phyloP scores from a whole-genome alignment of 306 rosid genomes.

The Rubus idaeus region DNA sequence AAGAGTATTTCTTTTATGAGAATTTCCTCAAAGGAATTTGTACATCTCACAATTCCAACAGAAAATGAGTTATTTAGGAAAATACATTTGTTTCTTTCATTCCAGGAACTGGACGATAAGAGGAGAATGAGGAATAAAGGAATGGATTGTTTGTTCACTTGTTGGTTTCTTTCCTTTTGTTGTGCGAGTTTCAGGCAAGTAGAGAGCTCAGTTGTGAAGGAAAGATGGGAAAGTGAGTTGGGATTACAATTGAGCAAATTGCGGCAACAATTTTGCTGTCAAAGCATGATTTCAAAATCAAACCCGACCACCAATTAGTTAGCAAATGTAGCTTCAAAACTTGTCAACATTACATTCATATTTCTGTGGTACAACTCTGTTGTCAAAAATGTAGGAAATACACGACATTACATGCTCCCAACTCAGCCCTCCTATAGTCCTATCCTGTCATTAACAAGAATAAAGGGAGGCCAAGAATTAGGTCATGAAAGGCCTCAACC shows the following conservation, averaged over 20 bases:
- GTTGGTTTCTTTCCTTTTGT: background rate
- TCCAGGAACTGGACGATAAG: too few species aligned
- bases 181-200: background rate
- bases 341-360: background rate
- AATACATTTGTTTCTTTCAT: too few species aligned
- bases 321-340: background rate
- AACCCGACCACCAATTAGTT: background rate
- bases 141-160: background rate
- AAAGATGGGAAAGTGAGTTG: too few species aligned
- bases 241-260: background rate
- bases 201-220: too few species aligned
- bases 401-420: background rate
- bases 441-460: background rate
- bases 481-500: constrained; percentile 1
- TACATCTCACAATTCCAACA: too few species aligned
- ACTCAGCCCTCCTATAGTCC: background rate
- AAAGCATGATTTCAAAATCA: background rate
- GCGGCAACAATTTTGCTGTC: background rate
- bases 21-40: too few species aligned
- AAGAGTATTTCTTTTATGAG: too few species aligned
- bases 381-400: background rate
- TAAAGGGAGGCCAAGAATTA: background rate
- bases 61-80: too few species aligned
- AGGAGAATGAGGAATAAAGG: background rate
- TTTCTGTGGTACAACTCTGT: background rate